Evolutionary conservation across 2,329 filamentous ascomycete species (phyloP).

Genomic region (Cladophialophora chaetospira): DNA sequence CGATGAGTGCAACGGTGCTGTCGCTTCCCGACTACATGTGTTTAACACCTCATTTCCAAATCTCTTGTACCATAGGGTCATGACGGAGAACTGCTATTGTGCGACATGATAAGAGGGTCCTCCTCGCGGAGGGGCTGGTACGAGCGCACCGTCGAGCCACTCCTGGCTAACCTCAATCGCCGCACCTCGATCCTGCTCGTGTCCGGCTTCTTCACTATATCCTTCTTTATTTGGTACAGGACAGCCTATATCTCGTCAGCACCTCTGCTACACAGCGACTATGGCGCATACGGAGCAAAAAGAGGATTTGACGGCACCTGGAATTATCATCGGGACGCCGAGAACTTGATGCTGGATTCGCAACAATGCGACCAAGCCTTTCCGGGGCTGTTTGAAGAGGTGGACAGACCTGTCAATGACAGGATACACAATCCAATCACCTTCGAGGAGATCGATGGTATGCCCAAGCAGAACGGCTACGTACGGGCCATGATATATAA

Average conservation of each 20-base stretch:
- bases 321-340: conserved; percentile 31
- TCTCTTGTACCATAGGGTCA: not conserved
- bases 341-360: conserved; percentile 32
- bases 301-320: conserved; percentile 20
- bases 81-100: not conserved
- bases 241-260: conserved; percentile 1
- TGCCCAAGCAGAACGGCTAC: conserved; percentile 33
- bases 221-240: conserved; percentile 12
- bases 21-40: no score
- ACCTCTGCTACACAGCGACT: not conserved
- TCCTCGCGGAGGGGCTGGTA: conserved; percentile 1
- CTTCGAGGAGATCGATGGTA: conserved; percentile 29
- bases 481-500: conserved; percentile 43
- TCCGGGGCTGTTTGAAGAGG: conserved; percentile 34
- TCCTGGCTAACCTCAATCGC: conserved; percentile 9
- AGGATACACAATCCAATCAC: conserved; percentile 29
- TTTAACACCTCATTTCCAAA: no score
- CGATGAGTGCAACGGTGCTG: no score
- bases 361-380: conserved; percentile 35
- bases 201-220: not conserved
- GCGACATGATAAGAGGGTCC: not conserved
- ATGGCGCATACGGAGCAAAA: not conserved
- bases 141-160: conserved; percentile 11
- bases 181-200: conserved; percentile 11
- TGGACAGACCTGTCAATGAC: conserved; percentile 29